phyloP scores from a whole-genome alignment of 1,139 yeast genomes.

The Lodderomyces elongisporus region DNA sequence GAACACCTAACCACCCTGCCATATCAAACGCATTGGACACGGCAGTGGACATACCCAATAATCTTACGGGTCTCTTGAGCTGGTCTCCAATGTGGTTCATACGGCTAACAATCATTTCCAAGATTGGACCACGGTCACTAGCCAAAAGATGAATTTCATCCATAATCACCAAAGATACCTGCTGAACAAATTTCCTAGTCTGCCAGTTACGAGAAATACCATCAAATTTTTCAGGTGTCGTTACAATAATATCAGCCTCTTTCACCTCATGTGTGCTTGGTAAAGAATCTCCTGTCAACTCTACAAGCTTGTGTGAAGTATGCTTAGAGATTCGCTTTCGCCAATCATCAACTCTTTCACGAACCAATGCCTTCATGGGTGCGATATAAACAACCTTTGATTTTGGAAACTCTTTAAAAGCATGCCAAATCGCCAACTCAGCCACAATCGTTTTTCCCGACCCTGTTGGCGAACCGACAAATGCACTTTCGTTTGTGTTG shows the following conservation, averaged over 20 bases:
- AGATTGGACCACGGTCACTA: conserved; percentile 95
- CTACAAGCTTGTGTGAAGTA: conserved; percentile 71
- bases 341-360: conserved; percentile 98
- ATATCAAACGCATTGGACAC: conserved; percentile 96
- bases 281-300: conserved; percentile 92
- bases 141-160: conserved; percentile 97
- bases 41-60: conserved; percentile 94
- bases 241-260: conserved; percentile 86
- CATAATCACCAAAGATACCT: conserved; percentile 89
- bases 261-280: conserved; percentile 87
- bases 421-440: conserved; percentile 96
- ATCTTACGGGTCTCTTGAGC: conserved; percentile 69
- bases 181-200: conserved; percentile 86
- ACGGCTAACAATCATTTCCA: conserved; percentile 98
- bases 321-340: conserved; percentile 52
- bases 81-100: conserved; percentile 86
- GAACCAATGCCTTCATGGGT: conserved; percentile 96
- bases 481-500: conserved; percentile 70
- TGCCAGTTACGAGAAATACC: conserved; percentile 99
- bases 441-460: conserved; percentile 98
- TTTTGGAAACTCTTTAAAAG: conserved; percentile 72
- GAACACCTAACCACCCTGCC: conserved; percentile 97
- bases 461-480: conserved; percentile 98
- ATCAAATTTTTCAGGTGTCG: conserved; percentile 98
- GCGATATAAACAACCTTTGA: conserved; percentile 93